These are phyloP conservation scores for Mucor sp. DNA, from an alignment of 371 early-diverging fungal genomes.

Conservation along the genomic window DNA sequence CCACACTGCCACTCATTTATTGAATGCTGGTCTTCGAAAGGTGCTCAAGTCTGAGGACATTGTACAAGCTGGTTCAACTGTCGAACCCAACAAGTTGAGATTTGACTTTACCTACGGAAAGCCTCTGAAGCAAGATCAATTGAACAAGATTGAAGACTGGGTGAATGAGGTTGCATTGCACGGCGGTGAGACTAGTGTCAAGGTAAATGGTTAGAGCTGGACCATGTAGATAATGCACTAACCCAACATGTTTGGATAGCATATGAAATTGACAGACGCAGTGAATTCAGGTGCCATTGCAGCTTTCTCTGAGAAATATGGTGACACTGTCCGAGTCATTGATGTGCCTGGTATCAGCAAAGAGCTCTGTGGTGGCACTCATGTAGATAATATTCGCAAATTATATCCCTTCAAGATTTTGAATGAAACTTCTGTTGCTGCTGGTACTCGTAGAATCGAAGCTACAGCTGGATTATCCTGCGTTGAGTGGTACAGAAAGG, in stretches of 20 bases:
- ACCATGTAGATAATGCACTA: background rate
- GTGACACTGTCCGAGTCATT: slow-evolving; percentile 64
- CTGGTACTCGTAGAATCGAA: slow-evolving; percentile 79
- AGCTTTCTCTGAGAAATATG: slow-evolving; percentile 72
- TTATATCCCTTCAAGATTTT: slow-evolving; percentile 76
- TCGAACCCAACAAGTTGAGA: slow-evolving; percentile 63
- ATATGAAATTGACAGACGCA: slow-evolving; percentile 64
- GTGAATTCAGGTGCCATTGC: slow-evolving; percentile 66
- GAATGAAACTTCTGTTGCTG: slow-evolving; percentile 70
- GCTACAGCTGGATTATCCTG: slow-evolving; percentile 71
- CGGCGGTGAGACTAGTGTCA: slow-evolving; percentile 46
- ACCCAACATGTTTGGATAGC: slow-evolving; percentile 19
- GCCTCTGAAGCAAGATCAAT: slow-evolving; percentile 56
- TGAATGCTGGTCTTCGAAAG: slow-evolving; percentile 69
- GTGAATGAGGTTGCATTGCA: slow-evolving; percentile 59
- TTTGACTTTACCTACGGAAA: slow-evolving; percentile 77
- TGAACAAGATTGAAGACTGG: slow-evolving; percentile 55
- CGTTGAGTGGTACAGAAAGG: slow-evolving; percentile 50
- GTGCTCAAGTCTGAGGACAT: slow-evolving; percentile 58
- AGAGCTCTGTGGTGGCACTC: slow-evolving; percentile 82
- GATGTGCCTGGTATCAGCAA: slow-evolving; percentile 62
- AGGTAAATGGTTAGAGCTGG: slow-evolving; percentile 16
- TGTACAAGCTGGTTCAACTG: slow-evolving; percentile 75
- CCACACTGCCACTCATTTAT: slow-evolving; percentile 80
- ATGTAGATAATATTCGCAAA: slow-evolving; percentile 59